phyloP scores from a whole-genome alignment of 106 monocot genomes.

The Amphibolis antarctica region DNA sequence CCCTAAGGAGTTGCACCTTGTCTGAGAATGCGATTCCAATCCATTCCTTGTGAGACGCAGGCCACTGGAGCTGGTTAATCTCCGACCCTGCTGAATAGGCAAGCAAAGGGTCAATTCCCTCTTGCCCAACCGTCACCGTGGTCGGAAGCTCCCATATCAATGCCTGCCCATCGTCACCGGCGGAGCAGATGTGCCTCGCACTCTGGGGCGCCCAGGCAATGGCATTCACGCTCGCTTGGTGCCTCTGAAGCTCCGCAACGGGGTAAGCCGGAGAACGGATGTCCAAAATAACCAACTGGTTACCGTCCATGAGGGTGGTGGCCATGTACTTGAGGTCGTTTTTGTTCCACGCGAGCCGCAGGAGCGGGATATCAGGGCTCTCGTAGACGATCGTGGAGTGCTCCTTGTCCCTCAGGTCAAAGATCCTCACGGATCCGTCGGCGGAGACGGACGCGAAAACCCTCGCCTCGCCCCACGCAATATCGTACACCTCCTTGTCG shows the following conservation, averaged over 20 bases:
- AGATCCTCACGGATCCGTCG: constrained; percentile 78
- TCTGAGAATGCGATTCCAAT: constrained; percentile 80
- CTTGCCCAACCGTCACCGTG: constrained; percentile 7
- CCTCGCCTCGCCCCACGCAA: constrained; percentile 77
- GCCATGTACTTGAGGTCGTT: constrained; percentile 68
- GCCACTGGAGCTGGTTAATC: constrained; percentile 99
- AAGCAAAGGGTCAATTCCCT: constrained; percentile 42
- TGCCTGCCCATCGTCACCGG: constrained; percentile 60
- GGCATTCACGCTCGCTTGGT: constrained; percentile 63
- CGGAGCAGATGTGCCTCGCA: constrained; percentile 43
- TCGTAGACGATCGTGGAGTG: constrained; percentile 91
- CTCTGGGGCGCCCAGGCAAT: constrained; percentile 56
- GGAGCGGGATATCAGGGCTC: constrained; percentile 70
- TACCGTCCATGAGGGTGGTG: constrained; percentile 68
- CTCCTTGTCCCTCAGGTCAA: constrained; percentile 85
- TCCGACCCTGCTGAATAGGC: constrained; percentile 81
- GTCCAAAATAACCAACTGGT: constrained; percentile 58
- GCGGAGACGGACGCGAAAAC: constrained; percentile 91
- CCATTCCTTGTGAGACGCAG: constrained; percentile 89
- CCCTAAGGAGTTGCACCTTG: constrained; percentile 86
- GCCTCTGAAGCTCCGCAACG: constrained; percentile 71
- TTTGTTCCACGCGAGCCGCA: constrained; percentile 88
- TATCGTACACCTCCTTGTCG: constrained; percentile 96
- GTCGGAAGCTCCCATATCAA: constrained; percentile 57
- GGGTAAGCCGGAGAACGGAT: constrained; percentile 64